phyloP scores from a whole-genome alignment of 441 rosid genomes.

The Gossypium aridum region DNA sequence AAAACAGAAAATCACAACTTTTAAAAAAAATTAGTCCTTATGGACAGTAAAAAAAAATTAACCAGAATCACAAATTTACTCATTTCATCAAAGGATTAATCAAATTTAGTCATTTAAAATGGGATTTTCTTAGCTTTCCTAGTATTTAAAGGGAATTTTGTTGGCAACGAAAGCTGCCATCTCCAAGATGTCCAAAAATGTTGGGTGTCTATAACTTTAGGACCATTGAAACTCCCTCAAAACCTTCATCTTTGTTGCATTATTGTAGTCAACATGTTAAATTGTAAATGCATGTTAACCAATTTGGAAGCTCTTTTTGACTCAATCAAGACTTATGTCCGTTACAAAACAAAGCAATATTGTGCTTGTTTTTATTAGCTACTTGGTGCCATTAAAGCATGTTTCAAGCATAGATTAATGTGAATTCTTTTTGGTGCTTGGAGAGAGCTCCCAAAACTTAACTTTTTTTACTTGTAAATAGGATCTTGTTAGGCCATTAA shows the following conservation, averaged over 20 bases:
- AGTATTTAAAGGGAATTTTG: constrained; percentile 8
- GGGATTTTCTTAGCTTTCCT: constrained; percentile 10
- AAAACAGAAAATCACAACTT: neutral
- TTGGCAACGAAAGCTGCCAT: constrained; percentile 1
- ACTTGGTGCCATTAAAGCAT: constrained; percentile 12
- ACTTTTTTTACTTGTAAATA: constrained; percentile 25
- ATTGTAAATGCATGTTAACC: constrained; percentile 15
- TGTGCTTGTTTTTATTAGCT: constrained; percentile 12
- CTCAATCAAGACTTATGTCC: constrained; percentile 39
- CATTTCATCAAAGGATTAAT: neutral
- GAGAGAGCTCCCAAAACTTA: neutral
- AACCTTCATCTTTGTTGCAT: constrained; percentile 31
- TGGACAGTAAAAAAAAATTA: neutral
- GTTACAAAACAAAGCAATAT: constrained; percentile 23
- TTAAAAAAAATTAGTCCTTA: neutral
- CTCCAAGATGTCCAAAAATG: constrained; percentile 17
- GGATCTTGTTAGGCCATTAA: constrained; percentile 35
- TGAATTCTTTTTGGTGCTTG: constrained; percentile 1
- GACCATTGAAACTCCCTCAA: constrained; percentile 25
- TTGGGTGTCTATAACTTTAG: constrained; percentile 16
- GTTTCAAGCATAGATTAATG: constrained; percentile 20
- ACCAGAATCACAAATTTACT: neutral
- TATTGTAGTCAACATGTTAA: constrained; percentile 27
- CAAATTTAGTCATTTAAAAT: neutral
- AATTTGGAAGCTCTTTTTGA: constrained; percentile 34